phyloP scores from a whole-genome alignment of 2,329 filamentous ascomycete genomes.

The Mollisia scopiformis region DNA sequence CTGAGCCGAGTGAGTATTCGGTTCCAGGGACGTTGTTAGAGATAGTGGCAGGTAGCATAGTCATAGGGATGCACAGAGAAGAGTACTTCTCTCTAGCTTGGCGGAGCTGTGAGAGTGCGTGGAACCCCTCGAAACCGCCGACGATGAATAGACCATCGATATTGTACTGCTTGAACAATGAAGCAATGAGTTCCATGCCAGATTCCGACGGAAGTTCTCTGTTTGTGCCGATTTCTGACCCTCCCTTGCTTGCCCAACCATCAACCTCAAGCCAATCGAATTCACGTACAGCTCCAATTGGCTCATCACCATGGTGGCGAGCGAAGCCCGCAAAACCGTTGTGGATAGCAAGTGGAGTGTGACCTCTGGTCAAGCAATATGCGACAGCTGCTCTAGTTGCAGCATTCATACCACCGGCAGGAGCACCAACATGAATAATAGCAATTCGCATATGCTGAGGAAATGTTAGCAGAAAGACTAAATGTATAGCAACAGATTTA shows the following conservation, averaged over 20 bases:
- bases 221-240: slow-evolving; percentile 97
- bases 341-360: slow-evolving; percentile 89
- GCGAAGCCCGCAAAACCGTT: slow-evolving; percentile 96
- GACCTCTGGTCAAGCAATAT: slow-evolving; percentile 90
- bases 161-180: slow-evolving; percentile 81
- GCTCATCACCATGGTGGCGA: slow-evolving; percentile 84
- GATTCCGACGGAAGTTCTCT: slow-evolving; percentile 85
- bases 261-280: slow-evolving; percentile 95
- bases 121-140: slow-evolving; percentile 96
- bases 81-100: slow-evolving; percentile 78
- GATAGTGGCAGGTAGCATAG: slow-evolving; percentile 91
- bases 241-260: slow-evolving; percentile 92
- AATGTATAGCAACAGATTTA: slow-evolving; percentile 41
- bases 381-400: slow-evolving; percentile 91
- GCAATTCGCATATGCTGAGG: slow-evolving; percentile 83
- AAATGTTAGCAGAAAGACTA: slow-evolving; percentile 34
- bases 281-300: slow-evolving; percentile 79
- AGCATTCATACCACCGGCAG: slow-evolving; percentile 97
- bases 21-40: slow-evolving; percentile 98
- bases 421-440: slow-evolving; percentile 95
- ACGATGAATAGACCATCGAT: slow-evolving; percentile 92
- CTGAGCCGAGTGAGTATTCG: slow-evolving; percentile 94
- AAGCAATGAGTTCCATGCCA: slow-evolving; percentile 81
- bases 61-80: slow-evolving; percentile 89
- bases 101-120: slow-evolving; percentile 84